These are phyloP conservation scores for Erucastrum elatum DNA, from an alignment of 345 rosid species.

Conservation along the genomic window DNA sequence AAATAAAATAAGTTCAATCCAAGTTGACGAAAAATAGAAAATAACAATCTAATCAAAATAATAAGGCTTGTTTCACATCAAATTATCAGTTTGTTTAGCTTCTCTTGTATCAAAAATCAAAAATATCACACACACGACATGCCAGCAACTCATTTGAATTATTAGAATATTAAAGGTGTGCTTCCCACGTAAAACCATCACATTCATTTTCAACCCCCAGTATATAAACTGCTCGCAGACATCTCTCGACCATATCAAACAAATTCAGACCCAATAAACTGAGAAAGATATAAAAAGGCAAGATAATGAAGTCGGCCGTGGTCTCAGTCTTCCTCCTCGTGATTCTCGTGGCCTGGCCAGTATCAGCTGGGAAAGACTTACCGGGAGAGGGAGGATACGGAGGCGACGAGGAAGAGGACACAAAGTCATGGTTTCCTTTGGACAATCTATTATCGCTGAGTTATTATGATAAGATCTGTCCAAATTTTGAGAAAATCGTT, in stretches of 20 bases:
- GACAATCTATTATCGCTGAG: constrained; percentile 48
- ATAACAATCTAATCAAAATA: too few species aligned
- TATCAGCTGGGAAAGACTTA: constrained; percentile 1
- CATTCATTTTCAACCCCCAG: neutral
- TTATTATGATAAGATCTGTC: constrained; percentile 55
- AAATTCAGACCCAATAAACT: constrained; percentile 3
- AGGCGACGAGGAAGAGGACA: constrained; percentile 5
- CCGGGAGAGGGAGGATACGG: constrained; percentile 27
- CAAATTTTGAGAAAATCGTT: constrained; percentile 60
- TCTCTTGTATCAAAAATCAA: neutral
- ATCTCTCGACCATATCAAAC: constrained; percentile 32
- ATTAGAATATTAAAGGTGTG: constrained; percentile 21
- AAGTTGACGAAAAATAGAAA: too few species aligned
- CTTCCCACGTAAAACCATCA: constrained; percentile 38
- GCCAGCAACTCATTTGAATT: constrained; percentile 35
- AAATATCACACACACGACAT: constrained; percentile 27
- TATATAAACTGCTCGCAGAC: constrained; percentile 29
- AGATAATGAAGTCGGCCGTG: constrained; percentile 37
- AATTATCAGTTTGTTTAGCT: too few species aligned
- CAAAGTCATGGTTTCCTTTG: constrained; percentile 24
- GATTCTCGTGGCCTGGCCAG: constrained; percentile 24
- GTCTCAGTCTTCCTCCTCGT: constrained; percentile 17
- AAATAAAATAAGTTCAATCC: too few species aligned
- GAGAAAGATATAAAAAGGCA: neutral
- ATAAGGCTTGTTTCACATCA: too few species aligned